phyloP scores from a whole-genome alignment of 495 filamentous ascomycete species.

The Terfezia claveryi region DNA sequence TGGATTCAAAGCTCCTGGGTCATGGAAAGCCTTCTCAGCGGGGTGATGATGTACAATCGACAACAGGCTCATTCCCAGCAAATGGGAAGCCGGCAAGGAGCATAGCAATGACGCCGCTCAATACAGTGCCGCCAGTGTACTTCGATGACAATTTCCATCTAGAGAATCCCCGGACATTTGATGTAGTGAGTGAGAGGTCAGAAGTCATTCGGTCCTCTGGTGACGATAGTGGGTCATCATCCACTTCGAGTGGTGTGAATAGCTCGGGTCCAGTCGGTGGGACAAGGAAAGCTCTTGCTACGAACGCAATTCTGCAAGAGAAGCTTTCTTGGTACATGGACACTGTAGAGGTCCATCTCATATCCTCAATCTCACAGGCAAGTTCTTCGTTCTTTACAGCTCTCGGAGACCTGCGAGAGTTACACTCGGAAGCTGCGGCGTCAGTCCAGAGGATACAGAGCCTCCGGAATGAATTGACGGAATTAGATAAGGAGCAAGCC shows the following conservation, averaged over 20 bases:
- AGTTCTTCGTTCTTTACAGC: constrained; percentile 94
- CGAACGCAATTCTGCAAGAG: constrained; percentile 96
- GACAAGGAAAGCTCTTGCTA: constrained; percentile 73
- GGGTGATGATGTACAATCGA: constrained; percentile 2
- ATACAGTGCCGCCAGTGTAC: constrained; percentile 80
- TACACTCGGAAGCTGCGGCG: constrained; percentile 80
- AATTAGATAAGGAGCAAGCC: constrained; percentile 72
- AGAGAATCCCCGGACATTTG: constrained; percentile 90
- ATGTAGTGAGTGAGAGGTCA: constrained; percentile 86
- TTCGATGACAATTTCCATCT: constrained; percentile 90
- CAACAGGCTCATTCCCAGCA: constrained; percentile 1
- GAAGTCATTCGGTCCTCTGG: constrained; percentile 54
- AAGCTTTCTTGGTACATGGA: constrained; percentile 99
- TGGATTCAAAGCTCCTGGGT: not conserved
- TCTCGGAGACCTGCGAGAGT: constrained; percentile 66
- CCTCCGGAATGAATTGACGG: constrained; percentile 53
- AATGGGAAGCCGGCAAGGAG: constrained; percentile 9
- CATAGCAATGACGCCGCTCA: constrained; percentile 43
- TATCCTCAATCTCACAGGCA: constrained; percentile 84
- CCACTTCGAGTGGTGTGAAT: constrained; percentile 33
- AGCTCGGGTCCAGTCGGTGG: constrained; percentile 34
- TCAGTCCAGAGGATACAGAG: constrained; percentile 71
- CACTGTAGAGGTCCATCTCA: constrained; percentile 91
- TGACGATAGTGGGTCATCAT: constrained; percentile 13
- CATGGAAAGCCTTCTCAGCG: not conserved